Percentiles rank a stretch among this genome's conserved stretches.
Evolutionary conservation across 768 basidiomycete species (phyloP).

Genomic region (Naganishia antarctica): DNA sequence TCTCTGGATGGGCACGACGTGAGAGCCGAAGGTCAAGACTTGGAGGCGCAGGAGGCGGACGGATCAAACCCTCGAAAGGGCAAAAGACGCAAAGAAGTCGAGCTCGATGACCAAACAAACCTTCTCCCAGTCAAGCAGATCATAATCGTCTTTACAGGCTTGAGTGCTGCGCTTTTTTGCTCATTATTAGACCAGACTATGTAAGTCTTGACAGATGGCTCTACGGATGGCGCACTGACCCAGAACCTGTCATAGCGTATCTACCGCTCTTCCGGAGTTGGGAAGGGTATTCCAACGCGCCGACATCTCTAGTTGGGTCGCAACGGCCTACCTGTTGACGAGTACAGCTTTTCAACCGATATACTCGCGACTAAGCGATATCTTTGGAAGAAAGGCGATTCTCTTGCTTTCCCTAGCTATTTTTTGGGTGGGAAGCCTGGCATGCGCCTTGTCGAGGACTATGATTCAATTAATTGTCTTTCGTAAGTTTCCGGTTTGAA

Average conservation of each 20-base stretch:
- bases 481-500: constrained; percentile 40
- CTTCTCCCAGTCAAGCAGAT: constrained; percentile 64
- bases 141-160: constrained; percentile 60
- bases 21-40: neutral
- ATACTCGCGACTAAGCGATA: constrained; percentile 48
- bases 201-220: constrained; percentile 31
- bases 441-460: constrained; percentile 62
- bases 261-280: constrained; percentile 69
- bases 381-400: constrained; percentile 58
- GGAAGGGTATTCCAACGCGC: constrained; percentile 64
- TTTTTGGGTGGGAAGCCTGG: constrained; percentile 64
- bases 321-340: constrained; percentile 59
- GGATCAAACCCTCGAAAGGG: neutral
- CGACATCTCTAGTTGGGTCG: constrained; percentile 65
- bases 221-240: constrained; percentile 13
- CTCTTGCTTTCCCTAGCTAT: constrained; percentile 60
- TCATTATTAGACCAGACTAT: constrained; percentile 67
- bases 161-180: constrained; percentile 61
- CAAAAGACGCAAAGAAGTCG: constrained; percentile 34
- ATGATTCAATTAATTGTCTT: constrained; percentile 67
- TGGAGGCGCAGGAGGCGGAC: constrained; percentile 6
- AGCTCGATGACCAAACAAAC: constrained; percentile 70
- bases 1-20: neutral
- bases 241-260: constrained; percentile 49
- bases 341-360: constrained; percentile 62